Evolutionary conservation across 345 rosid genomes (phyloP).

Genomic region (Pelargonium nanum): DNA sequence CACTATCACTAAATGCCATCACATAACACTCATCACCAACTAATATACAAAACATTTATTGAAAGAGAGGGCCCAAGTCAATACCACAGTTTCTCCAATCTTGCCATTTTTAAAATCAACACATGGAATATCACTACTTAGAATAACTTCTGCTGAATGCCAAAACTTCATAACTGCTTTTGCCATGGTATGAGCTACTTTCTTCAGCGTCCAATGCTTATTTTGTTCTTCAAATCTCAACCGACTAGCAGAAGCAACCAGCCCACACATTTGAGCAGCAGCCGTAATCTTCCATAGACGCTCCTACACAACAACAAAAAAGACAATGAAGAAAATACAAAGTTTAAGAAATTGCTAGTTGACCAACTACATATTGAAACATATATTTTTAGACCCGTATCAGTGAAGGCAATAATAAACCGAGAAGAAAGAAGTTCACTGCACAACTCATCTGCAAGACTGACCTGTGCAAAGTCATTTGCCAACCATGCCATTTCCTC

Average conservation of each 20-base stretch:
- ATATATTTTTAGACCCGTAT: neutral
- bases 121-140: slow-evolving; percentile 25
- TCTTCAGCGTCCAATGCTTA: slow-evolving; percentile 42
- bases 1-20: neutral
- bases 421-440: neutral
- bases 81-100: slow-evolving; percentile 30
- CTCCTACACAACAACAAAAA: slow-evolving; percentile 46
- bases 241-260: slow-evolving; percentile 50
- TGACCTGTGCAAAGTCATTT: slow-evolving; percentile 96
- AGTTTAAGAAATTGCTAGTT: neutral
- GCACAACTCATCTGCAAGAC: slow-evolving; percentile 1
- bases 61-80: slow-evolving; percentile 6
- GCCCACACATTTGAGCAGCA: slow-evolving; percentile 81
- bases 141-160: slow-evolving; percentile 50
- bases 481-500: slow-evolving; percentile 99
- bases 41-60: neutral
- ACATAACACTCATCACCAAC: neutral
- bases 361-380: neutral
- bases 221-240: slow-evolving; percentile 46
- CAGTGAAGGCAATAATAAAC: neutral
- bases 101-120: slow-evolving; percentile 21
- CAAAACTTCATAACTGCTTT: slow-evolving; percentile 85
- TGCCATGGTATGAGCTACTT: slow-evolving; percentile 55
- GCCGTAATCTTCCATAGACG: slow-evolving; percentile 97
- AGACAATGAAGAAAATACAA: neutral